A percentile compares a stretch with the other conserved stretches of the same genome.
phyloP scores from a whole-genome alignment of 139 green algal species.

The Pleodorina starrii region DNA sequence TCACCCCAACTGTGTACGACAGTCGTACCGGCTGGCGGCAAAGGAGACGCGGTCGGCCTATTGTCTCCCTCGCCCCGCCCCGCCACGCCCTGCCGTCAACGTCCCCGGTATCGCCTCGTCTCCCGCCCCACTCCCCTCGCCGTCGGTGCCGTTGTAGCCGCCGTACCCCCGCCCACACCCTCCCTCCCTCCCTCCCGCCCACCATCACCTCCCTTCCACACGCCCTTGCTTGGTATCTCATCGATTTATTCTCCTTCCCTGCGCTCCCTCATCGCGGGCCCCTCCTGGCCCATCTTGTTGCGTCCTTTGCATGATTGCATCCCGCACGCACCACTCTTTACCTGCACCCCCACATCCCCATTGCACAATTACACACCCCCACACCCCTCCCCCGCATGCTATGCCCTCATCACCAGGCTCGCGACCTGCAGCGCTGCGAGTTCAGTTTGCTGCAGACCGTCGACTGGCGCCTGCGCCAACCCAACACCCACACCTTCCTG shows the following conservation, averaged over 20 bases:
- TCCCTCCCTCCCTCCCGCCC: no score
- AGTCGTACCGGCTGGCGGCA: neutral
- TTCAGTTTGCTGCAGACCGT: conserved; percentile 9
- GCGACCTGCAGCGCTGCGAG: conserved; percentile 22
- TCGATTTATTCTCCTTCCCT: neutral
- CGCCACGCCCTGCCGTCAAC: no score
- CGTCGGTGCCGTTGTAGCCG: neutral
- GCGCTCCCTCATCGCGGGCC: neutral
- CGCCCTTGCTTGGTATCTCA: neutral
- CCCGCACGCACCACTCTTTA: neutral
- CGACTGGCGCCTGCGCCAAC: neutral
- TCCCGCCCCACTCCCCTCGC: no score
- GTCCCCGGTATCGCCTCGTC: no score
- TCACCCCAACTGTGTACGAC: neutral
- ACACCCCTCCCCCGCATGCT: neutral
- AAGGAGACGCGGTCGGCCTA: neutral
- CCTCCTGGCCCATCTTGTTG: neutral
- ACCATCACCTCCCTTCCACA: no score
- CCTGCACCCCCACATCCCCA: neutral
- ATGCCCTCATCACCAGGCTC: neutral
- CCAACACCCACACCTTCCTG: conserved; percentile 37
- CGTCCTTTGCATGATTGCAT: neutral
- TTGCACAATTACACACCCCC: neutral
- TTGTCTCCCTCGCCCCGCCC: no score
- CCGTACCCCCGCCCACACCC: neutral